phyloP scores from a whole-genome alignment of 208 protist species.

The Crithidia thermophila region DNA sequence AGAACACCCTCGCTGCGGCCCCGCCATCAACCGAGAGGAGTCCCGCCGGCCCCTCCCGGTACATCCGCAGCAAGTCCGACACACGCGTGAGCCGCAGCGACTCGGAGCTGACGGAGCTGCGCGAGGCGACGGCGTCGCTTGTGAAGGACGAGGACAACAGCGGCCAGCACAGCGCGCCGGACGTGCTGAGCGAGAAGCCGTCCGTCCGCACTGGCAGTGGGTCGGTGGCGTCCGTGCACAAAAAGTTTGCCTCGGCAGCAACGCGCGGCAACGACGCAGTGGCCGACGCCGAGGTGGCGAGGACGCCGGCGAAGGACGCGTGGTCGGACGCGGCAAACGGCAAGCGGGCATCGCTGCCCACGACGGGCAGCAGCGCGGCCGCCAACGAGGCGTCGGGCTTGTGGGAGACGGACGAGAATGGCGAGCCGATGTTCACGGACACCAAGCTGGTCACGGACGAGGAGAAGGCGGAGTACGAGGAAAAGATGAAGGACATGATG shows the following conservation, averaged over 20 bases:
- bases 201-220: neutral
- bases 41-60: neutral
- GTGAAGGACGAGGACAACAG: neutral
- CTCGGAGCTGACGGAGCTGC: slow-evolving; percentile 1
- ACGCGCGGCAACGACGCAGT: neutral
- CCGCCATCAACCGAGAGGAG: no score
- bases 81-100: slow-evolving; percentile 11
- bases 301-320: neutral
- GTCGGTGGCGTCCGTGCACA: neutral
- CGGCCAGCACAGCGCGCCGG: slow-evolving; percentile 7
- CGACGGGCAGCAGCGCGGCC: no score
- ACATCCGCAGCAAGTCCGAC: neutral
- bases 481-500: slow-evolving; percentile 27
- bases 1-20: neutral
- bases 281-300: neutral
- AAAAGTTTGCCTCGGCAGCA: neutral
- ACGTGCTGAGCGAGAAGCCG: neutral
- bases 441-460: slow-evolving; percentile 21
- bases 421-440: slow-evolving; percentile 13
- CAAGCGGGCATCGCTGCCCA: neutral
- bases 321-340: slow-evolving; percentile 2
- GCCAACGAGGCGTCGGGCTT: neutral
- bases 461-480: slow-evolving; percentile 19
- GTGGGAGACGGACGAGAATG: neutral
- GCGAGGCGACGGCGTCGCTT: neutral